A percentile compares a stretch with the other conserved stretches of the same genome.
phyloP scores from a whole-genome alignment of 257 asterid species.

The Linderniella brevidens region DNA sequence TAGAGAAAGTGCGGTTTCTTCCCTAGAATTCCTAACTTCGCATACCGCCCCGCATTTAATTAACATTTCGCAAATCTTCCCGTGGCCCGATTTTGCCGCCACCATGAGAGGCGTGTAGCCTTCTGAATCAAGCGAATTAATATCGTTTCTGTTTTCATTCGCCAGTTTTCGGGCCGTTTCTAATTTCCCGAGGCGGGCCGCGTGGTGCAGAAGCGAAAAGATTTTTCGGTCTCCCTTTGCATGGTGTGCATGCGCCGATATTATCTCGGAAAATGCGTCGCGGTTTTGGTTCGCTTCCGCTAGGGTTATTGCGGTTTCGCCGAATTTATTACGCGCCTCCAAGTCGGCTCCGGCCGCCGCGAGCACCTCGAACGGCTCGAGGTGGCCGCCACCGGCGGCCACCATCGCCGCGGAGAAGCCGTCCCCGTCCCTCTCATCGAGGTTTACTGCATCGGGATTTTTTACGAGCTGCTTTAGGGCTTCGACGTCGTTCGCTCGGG shows the following conservation, averaged over 20 bases:
- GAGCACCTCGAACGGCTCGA: slow-evolving; percentile 38
- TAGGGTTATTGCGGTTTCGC: slow-evolving; percentile 40
- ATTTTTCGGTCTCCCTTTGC: too few species aligned
- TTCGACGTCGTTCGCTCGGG: slow-evolving; percentile 33
- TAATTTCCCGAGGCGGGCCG: slow-evolving; percentile 20
- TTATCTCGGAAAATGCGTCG: slow-evolving; percentile 29
- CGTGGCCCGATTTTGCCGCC: slow-evolving; percentile 41
- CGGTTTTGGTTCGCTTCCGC: slow-evolving; percentile 35
- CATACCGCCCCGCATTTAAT: slow-evolving; percentile 31
- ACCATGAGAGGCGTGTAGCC: slow-evolving; percentile 57
- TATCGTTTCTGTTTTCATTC: slow-evolving; percentile 11
- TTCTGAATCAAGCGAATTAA: slow-evolving; percentile 24
- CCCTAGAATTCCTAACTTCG: slow-evolving; percentile 21
- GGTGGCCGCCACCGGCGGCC: slow-evolving; percentile 37
- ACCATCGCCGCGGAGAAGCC: slow-evolving; percentile 52
- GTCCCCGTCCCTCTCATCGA: slow-evolving; percentile 35
- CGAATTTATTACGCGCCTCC: slow-evolving; percentile 22
- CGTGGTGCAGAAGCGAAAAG: slow-evolving; percentile 20
- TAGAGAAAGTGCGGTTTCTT: slow-evolving; percentile 36
- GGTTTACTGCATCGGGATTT: slow-evolving; percentile 20
- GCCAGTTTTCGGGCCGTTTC: neutral
- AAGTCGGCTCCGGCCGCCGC: slow-evolving; percentile 40
- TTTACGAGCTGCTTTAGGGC: slow-evolving; percentile 28
- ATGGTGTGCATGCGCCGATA: too few species aligned
- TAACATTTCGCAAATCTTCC: slow-evolving; percentile 28